phyloP scores from a whole-genome alignment of 345 rosid species.

The Salix arbutifolia region DNA sequence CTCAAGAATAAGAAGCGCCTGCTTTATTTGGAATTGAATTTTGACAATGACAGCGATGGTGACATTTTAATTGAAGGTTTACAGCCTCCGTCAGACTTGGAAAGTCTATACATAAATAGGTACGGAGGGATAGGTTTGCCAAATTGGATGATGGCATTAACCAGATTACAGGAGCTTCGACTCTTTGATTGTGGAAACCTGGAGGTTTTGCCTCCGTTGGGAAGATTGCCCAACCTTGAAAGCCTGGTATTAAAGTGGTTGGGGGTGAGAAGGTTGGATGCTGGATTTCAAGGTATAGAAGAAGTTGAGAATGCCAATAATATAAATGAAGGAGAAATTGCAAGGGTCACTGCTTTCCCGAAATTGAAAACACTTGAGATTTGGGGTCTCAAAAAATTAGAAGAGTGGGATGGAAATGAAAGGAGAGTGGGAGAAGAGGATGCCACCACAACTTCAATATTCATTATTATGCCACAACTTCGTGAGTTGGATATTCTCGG shows the following conservation, averaged over 20 bases:
- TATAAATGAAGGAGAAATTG: not conserved
- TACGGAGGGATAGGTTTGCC: not conserved
- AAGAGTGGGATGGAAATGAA: constrained; percentile 4
- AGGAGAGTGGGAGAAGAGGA: not conserved
- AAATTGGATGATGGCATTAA: constrained; percentile 3
- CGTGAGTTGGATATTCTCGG: rapidly evolving
- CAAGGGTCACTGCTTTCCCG: constrained; percentile 7
- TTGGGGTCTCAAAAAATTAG: not conserved
- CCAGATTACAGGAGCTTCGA: not conserved
- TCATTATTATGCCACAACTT: constrained; percentile 1
- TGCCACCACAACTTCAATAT: not conserved
- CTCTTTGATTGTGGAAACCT: rapidly evolving
- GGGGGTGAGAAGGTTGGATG: not conserved
- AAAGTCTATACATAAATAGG: rapidly evolving
- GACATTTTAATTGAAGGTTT: not conserved
- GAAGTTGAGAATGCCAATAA: no score
- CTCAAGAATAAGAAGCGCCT: not conserved
- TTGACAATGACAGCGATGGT: no score
- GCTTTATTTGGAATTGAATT: not conserved
- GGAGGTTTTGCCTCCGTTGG: constrained; percentile 8
- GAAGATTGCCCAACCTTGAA: constrained; percentile 16
- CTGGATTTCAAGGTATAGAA: constrained; percentile 12
- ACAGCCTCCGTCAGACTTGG: not conserved
- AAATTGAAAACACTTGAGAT: constrained; percentile 2
- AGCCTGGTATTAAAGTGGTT: not conserved